Evolutionary conservation across 352 stramenopile species (phyloP).

Genomic region (Pythium utonaiense): DNA sequence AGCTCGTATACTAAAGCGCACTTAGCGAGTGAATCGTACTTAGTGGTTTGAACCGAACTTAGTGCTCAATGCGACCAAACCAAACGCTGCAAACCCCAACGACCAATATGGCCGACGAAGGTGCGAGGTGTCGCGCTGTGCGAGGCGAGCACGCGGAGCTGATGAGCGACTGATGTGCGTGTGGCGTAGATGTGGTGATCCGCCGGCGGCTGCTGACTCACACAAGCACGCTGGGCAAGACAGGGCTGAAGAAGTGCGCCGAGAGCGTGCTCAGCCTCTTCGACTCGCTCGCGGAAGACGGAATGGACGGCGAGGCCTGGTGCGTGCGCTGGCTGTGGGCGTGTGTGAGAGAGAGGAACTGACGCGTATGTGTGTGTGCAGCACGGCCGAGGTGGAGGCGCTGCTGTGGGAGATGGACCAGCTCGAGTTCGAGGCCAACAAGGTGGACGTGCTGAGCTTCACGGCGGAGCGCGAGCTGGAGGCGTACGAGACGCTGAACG

Average conservation of each 20-base stretch:
- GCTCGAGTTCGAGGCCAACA: conserved; percentile 79
- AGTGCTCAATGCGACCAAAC: neutral
- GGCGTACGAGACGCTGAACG: conserved; percentile 75
- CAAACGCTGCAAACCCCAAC: conserved; percentile 2
- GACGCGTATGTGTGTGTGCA: conserved; percentile 11
- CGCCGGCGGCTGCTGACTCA: conserved; percentile 71
- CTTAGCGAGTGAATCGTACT: neutral
- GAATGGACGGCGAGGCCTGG: conserved; percentile 51
- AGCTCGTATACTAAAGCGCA: neutral
- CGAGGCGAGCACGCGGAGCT: neutral
- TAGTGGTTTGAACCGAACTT: neutral
- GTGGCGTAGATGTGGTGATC: conserved; percentile 54
- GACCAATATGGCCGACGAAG: conserved; percentile 53
- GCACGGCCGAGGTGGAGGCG: conserved; percentile 64
- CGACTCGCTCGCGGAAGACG: conserved; percentile 56
- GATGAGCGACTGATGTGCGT: neutral
- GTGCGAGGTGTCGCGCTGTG: conserved; percentile 16
- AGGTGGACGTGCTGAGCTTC: conserved; percentile 77
- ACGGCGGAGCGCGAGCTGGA: conserved; percentile 80
- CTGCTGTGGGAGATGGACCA: conserved; percentile 87
- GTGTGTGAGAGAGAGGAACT: neutral
- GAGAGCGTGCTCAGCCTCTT: conserved; percentile 69
- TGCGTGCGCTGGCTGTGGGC: conserved; percentile 21
- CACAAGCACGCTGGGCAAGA: conserved; percentile 76
- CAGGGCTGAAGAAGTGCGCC: conserved; percentile 73